Evolutionary conservation across 2,329 filamentous ascomycete species (phyloP), one percentile per base, ranked within the genome.

Genomic region (Neurospora sp.): DNA sequence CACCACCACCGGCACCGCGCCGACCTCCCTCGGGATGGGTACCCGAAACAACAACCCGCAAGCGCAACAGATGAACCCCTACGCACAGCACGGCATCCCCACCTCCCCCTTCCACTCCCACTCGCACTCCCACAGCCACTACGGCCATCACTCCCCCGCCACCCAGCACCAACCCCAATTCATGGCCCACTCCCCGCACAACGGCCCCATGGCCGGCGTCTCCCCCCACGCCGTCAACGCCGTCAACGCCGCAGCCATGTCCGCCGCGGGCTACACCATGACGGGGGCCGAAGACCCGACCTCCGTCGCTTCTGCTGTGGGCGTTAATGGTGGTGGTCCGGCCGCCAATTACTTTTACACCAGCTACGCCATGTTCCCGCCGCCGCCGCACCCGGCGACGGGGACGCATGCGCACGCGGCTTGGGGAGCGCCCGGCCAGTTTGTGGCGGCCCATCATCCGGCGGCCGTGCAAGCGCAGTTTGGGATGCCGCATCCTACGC

Each of bases 1-100:
- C 66, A 66, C 36, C 19, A 67, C 69, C n/a, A 37, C 66, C 6
- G 37, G 66, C 15, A 70, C 69, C 5, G 69, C 69, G 2, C 69
- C 69, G 15, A 70, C 69, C 15, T 70, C 69, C 1, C 46, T 70
- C 38, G 65, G 52, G 28, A 62, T 17, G 23, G 52, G 52, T 36
- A 62, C 52, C 52, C 52, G 52, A 10, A 62, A 62, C 52, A 62
- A 62, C 15, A 62, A 62, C 52, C 12, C 52, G 0, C 52, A 62
- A 62, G 52, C 52, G 10, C 46, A 57, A 6, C 46, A 62, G 36
- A 62, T 62, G 23, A 62, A 62, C 52, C 52, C 52, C 0, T 62
- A 62, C 52, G 52, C 52, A 0, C 52, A 62, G 10, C 52, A 62
- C 28, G 52, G 52, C 1, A 28, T 62, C 8, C 52, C 52, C 15